Percentiles rank a stretch among this genome's conserved stretches.
Evolutionary conservation across 2,329 filamentous ascomycete genomes (phyloP).

Genomic region (Alternaria longipes): DNA sequence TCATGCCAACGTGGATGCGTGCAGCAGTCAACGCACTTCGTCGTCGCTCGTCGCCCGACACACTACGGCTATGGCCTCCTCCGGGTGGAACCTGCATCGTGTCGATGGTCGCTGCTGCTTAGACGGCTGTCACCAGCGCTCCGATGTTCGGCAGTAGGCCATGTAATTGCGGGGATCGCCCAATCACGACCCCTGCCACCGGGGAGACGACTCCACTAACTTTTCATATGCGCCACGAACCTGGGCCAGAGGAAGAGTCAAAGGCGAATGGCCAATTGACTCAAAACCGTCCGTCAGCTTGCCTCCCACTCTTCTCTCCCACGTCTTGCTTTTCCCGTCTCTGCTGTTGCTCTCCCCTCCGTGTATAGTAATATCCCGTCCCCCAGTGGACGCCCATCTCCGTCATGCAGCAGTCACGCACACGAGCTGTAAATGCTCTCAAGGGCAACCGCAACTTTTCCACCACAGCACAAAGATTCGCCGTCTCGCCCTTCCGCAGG

Average conservation of each 20-base stretch:
- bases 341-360: constrained; percentile 12
- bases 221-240: constrained; percentile 20
- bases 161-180: constrained; percentile 17
- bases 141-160: constrained; percentile 21
- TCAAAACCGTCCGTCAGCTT: constrained; percentile 21
- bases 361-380: constrained; percentile 18
- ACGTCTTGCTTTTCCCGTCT: constrained; percentile 15
- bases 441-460: constrained; percentile 56
- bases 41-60: constrained; percentile 45
- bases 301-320: neutral
- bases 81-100: constrained; percentile 24
- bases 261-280: constrained; percentile 25
- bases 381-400: constrained; percentile 26
- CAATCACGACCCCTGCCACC: constrained; percentile 19
- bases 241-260: constrained; percentile 16
- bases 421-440: constrained; percentile 47
- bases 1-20: neutral
- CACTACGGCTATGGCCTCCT: constrained; percentile 40
- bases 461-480: constrained; percentile 51
- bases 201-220: constrained; percentile 21
- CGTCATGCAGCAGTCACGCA: constrained; percentile 50
- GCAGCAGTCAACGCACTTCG: constrained; percentile 26
- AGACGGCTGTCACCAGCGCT: constrained; percentile 13
- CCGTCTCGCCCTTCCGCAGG: constrained; percentile 56
- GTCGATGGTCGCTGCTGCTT: neutral